Evolutionary conservation across 176 grass and related monocot species (phyloP).

Genomic region (Oryza australiensis): DNA sequence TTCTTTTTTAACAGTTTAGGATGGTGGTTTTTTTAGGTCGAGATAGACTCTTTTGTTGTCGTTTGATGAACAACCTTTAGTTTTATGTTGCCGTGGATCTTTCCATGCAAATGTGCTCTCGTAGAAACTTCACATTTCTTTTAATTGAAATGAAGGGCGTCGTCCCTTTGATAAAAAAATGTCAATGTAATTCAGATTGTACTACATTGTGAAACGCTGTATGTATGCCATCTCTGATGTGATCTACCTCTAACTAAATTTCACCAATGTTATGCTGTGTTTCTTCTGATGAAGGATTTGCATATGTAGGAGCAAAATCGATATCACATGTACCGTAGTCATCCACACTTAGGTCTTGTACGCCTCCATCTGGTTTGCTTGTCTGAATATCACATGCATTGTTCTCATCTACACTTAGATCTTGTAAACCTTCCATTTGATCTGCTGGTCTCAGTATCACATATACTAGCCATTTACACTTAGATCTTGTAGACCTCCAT

Average conservation of each 20-base stretch:
- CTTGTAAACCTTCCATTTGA: no score
- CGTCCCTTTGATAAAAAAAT: no score
- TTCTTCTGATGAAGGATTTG: not conserved
- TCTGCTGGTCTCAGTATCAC: not conserved
- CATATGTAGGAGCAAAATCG: not conserved
- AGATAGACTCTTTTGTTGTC: no score
- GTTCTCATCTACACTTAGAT: not conserved
- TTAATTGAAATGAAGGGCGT: no score
- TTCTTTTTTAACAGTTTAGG: no score
- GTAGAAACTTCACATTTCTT: no score
- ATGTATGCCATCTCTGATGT: not conserved
- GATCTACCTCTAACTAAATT: not conserved
- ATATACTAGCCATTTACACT: not conserved
- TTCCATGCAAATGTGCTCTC: no score
- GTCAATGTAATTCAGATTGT: not conserved
- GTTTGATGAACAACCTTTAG: no score
- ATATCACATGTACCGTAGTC: not conserved
- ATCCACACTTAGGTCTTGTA: not conserved
- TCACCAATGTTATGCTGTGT: not conserved
- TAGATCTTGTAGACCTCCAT: not conserved
- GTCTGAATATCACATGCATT: not conserved
- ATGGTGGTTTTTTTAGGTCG: no score
- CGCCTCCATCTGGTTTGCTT: not conserved
- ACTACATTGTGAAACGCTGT: not conserved
- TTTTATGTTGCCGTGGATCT: no score